Base-by-base conservation (phyloP, 169 alveolate species). In the Cryptosporidium sp. region DNA sequence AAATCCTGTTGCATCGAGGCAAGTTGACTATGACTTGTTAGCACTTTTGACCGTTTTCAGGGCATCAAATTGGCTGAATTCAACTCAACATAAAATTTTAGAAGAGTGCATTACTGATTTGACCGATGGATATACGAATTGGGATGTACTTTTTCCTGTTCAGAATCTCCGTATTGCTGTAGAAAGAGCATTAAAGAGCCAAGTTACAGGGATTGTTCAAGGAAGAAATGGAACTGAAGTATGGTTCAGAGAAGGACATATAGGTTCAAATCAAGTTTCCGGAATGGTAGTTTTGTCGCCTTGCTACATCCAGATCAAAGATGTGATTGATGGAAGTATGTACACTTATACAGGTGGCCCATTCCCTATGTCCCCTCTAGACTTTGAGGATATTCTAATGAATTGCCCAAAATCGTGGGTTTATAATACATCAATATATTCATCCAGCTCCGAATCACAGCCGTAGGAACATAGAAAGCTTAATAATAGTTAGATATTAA, bases 261-360 rank as follows among this genome's bases (percentile, higher is more conserved):
- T 80, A 7, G 89, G 89, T 43, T 80, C 89, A 6, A 61, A 43
- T 65, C 74, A 62, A 80, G 89, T 80, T 18, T 80, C 89, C 18
- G 89, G 89, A 29, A 80, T 80, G 48, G 89, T 80, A 45, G 45
- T 80, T n/a, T 21, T 80, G 14, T 62, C 89, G 1, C 89, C 89
- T 10, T 80, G 71, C 50, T 67, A 80, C 16, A 80, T 80, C 0
- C 89, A 80, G 62, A 80, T 80, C 35, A 80, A 80, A 80, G 89
- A 80, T 67, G 74, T 80, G 43, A 80, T 80, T 62, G 89, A 80
- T 80, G 89, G 89, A 65, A 67, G 89, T 41, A 80, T 80, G 89
- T 80, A 80, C 23, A 80, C 74, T n/a, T 80, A 80, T 23, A 80
- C 59, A 16, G 89, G 89, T 58, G 70, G 71, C 18, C 62, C 71